Base-by-base conservation (phyloP, 345 rosid genomes). In the Murraya paniculata region DNA sequence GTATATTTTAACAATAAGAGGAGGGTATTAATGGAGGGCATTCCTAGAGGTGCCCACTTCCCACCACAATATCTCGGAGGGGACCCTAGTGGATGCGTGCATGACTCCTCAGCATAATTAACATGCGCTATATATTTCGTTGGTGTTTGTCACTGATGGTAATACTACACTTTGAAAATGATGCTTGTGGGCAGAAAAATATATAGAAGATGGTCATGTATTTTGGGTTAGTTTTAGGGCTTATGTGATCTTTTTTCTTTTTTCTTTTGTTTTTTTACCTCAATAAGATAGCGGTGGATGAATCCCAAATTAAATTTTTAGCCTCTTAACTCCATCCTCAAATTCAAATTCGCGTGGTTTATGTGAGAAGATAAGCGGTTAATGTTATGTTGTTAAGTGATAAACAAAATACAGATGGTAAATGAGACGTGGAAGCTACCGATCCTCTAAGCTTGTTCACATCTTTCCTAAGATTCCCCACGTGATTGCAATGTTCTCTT, bases 391-490 rank as follows among this genome's bases (percentile, higher is more conserved):
- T 19, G 22, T 61, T 53, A 55, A 71, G 10, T 28, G 22, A 22
- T 13, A 0, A 27, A 16, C 28, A 41, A 45, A 45, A 13, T 45
- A 2, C 1, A 2, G n/a, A 58, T 3, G 35, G 60, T 13, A 6
- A 59, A 35, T 5, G 65, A 73, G 55, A 73, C 66, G 55, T 58
- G 76, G 76, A 73, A 58, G 76, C 55, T 36, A 33, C 36, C 58
- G 7, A 35, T 58, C 76, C 67, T 24, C 55, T n/a, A 7, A 1
- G 24, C 39, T 13, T 22, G 21, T 16, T 28, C 74, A 71, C 2
- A 57, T 11, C 66, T 36, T 55, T 22, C 53, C n/a, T 35, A 53
- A 58, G 21, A 36, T 11, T 64, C 4, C 55, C 66, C 66, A 73
- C 14, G 65, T 72, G 76, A 71, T 71, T 53, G 38, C 2, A 71